Evolutionary conservation across 2,329 filamentous ascomycete species (phyloP).

Genomic region (Pseudocercospora macadamiae): DNA sequence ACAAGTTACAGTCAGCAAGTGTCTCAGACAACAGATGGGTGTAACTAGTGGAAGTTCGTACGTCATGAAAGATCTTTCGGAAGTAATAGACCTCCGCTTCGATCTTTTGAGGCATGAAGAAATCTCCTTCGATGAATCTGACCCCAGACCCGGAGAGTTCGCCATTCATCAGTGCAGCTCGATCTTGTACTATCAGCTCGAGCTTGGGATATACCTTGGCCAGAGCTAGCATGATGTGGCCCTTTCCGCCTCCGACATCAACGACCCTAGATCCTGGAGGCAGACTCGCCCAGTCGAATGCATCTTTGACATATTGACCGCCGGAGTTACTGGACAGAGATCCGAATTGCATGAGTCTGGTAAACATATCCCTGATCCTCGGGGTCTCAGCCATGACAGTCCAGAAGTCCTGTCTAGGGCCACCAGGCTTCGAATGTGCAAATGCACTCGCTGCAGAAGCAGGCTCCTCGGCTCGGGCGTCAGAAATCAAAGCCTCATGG

Average conservation of each 20-base stretch:
- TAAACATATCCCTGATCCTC: not conserved
- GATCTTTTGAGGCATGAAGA: not conserved
- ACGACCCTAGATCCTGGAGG: not conserved
- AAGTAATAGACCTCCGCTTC: not conserved
- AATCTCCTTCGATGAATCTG: not conserved
- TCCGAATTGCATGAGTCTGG: not conserved
- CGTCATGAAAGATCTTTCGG: not conserved
- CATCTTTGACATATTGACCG: not conserved
- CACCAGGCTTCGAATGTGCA: not conserved
- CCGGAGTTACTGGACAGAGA: not conserved
- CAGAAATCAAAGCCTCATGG: not conserved
- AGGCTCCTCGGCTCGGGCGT: not conserved
- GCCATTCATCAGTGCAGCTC: not conserved
- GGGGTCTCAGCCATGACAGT: not conserved
- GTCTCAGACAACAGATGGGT: no score
- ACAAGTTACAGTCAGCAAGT: no score
- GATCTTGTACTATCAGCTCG: not conserved
- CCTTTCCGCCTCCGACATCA: not conserved
- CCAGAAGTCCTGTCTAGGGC: not conserved
- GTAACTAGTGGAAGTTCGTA: no score
- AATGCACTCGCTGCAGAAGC: not conserved
- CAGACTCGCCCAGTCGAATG: not conserved
- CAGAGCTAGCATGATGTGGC: not conserved
- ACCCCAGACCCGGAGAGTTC: not conserved
- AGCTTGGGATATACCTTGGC: not conserved